These are phyloP conservation scores for Leptographium wingfieldii DNA, from an alignment of 2,329 filamentous ascomycete species.

Conservation along the genomic window DNA sequence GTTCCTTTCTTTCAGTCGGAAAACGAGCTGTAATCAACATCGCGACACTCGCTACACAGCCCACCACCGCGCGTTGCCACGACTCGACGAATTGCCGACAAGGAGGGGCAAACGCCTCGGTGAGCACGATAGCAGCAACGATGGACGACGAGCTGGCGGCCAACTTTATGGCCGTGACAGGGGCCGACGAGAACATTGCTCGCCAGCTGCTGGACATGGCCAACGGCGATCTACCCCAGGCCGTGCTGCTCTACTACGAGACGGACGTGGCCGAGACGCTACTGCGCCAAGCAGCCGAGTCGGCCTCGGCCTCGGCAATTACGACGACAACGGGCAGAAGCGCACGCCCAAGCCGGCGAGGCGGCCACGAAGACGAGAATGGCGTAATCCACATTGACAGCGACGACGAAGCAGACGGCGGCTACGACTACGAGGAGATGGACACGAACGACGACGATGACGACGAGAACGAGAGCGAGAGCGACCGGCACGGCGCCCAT, in stretches of 20 bases:
- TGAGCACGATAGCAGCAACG: conserved; percentile 6
- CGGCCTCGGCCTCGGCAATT: neutral
- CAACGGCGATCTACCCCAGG: conserved; percentile 73
- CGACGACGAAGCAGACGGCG: conserved; percentile 49
- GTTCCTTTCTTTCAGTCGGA: too few species aligned
- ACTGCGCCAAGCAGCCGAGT: conserved; percentile 18
- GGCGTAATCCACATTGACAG: conserved; percentile 67
- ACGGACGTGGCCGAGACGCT: conserved; percentile 53
- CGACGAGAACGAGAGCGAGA: conserved; percentile 26
- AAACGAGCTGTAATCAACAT: neutral
- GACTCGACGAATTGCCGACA: neutral
- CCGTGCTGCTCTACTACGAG: conserved; percentile 82
- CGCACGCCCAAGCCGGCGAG: neutral
- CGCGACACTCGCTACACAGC: neutral
- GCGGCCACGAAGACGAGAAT: conserved; percentile 36
- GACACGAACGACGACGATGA: conserved; percentile 14
- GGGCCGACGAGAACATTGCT: conserved; percentile 59
- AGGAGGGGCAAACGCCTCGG: neutral
- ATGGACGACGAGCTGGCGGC: conserved; percentile 61
- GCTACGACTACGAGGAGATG: conserved; percentile 24
- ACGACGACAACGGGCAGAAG: neutral
- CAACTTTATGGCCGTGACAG: conserved; percentile 73
- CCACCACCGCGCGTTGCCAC: too few species aligned
- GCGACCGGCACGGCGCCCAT: conserved; percentile 27
- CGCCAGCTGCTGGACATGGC: conserved; percentile 73